Conservation (phyloP, 2,329 filamentous ascomycete genomes). For the Verticillium longisporum region DNA sequence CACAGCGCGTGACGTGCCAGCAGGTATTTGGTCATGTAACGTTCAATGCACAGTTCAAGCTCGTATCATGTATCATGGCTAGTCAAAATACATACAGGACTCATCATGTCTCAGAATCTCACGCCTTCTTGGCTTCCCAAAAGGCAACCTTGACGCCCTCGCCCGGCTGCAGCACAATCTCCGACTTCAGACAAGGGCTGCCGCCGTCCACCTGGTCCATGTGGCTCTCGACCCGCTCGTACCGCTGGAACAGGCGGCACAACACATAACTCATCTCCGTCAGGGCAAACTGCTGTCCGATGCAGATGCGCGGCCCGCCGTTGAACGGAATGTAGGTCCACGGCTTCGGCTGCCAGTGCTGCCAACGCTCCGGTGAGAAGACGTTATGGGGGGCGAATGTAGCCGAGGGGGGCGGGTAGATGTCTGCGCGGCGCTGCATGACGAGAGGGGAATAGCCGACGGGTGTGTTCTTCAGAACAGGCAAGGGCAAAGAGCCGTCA, state of each 20-base stretch:
- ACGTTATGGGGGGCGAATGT: slow-evolving; percentile 36
- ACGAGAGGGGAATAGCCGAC: slow-evolving; percentile 61
- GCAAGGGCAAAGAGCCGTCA: slow-evolving; percentile 54
- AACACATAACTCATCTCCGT: slow-evolving; percentile 71
- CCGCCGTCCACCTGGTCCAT: slow-evolving; percentile 51
- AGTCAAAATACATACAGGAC: too few relatives aligned
- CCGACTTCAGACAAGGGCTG: slow-evolving; percentile 45
- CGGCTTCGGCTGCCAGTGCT: slow-evolving; percentile 52
- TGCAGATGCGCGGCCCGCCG: slow-evolving; percentile 65
- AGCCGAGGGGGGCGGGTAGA: slow-evolving; percentile 47
- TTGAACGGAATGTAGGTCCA: slow-evolving; percentile 75
- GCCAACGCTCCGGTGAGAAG: slow-evolving; percentile 65
- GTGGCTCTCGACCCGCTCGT: slow-evolving; percentile 52
- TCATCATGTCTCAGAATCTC: background rate
- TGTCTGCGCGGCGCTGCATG: slow-evolving; percentile 64
- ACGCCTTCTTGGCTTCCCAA: slow-evolving; percentile 33
- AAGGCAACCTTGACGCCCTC: slow-evolving; percentile 53
- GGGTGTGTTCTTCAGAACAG: slow-evolving; percentile 57
- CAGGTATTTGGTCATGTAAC: slow-evolving; percentile 1
- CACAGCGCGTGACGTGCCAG: too few relatives aligned
- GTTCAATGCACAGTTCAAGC: background rate
- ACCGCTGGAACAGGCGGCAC: slow-evolving; percentile 66
- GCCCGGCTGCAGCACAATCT: slow-evolving; percentile 53
- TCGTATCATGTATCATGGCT: too few relatives aligned
- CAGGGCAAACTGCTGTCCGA: slow-evolving; percentile 75